phyloP scores from a whole-genome alignment of 148 eudicot genomes.

The Nepenthes gracilis region DNA sequence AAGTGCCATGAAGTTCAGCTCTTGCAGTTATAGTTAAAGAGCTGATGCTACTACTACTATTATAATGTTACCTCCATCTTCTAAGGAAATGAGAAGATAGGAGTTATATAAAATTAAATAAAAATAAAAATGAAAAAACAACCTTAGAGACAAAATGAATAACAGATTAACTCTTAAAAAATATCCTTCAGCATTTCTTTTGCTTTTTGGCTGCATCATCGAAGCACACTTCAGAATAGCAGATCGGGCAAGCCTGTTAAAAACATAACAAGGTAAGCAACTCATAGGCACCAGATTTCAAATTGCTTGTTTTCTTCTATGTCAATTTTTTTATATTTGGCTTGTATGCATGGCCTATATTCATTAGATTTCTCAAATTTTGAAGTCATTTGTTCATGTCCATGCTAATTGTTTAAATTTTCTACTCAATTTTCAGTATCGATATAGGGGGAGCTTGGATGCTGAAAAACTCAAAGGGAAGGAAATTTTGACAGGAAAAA shows the following conservation, averaged over 20 bases:
- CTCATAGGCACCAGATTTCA: background rate
- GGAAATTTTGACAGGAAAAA: too few relatives aligned
- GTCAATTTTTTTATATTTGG: too few relatives aligned
- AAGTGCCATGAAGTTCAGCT: too few relatives aligned
- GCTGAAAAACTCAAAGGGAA: too few relatives aligned
- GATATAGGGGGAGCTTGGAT: background rate
- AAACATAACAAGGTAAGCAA: background rate
- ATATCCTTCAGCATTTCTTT: background rate
- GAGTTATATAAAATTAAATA: background rate
- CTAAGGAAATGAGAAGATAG: background rate
- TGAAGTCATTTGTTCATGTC: background rate
- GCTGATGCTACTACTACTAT: too few relatives aligned
- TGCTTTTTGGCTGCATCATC: constrained; percentile 12
- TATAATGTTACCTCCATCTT: background rate
- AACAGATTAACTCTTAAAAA: background rate
- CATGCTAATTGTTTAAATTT: background rate
- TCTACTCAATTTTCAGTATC: too few relatives aligned
- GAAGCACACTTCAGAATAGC: constrained; percentile 55
- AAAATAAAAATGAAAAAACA: too few relatives aligned
- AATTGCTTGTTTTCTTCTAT: too few relatives aligned
- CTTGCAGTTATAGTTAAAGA: too few relatives aligned
- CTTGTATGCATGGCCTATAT: too few relatives aligned
- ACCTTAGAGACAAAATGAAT: background rate
- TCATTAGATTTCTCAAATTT: background rate
- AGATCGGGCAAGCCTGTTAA: constrained; percentile 83